phyloP scores from a whole-genome alignment of 2,329 filamentous ascomycete genomes.

The Stachybotrys elegans region DNA sequence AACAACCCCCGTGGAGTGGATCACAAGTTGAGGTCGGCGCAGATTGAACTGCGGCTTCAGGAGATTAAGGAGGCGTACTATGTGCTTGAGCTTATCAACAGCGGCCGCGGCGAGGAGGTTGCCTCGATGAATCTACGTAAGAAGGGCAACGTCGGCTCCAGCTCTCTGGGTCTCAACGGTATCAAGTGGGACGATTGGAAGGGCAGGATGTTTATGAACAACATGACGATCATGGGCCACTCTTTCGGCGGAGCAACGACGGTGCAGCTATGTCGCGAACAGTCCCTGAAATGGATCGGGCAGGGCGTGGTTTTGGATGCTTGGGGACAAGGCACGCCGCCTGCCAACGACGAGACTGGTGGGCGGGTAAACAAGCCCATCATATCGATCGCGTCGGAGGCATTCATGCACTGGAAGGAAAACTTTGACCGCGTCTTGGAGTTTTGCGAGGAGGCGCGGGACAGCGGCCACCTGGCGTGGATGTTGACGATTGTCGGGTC shows the following conservation, averaged over 20 bases:
- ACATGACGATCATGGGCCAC: slow-evolving; percentile 60
- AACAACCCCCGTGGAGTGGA: slow-evolving; percentile 57
- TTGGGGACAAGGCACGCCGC: slow-evolving; percentile 51
- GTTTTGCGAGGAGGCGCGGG: slow-evolving; percentile 51
- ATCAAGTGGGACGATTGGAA: slow-evolving; percentile 53
- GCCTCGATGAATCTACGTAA: slow-evolving; percentile 47
- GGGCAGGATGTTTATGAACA: slow-evolving; percentile 46
- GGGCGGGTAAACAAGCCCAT: slow-evolving; percentile 47
- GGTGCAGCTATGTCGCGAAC: slow-evolving; percentile 52
- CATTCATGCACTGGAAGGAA: slow-evolving; percentile 64
- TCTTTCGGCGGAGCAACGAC: slow-evolving; percentile 63
- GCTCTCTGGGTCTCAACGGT: slow-evolving; percentile 52
- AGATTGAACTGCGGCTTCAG: slow-evolving; percentile 57
- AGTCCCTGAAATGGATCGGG: slow-evolving; percentile 49
- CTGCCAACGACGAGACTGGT: slow-evolving; percentile 34
- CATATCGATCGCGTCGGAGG: slow-evolving; percentile 61
- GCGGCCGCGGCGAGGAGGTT: slow-evolving; percentile 47
- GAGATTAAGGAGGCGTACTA: slow-evolving; percentile 61
- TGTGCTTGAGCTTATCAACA: slow-evolving; percentile 49
- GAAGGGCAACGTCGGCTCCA: slow-evolving; percentile 54
- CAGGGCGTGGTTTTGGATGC: slow-evolving; percentile 64
- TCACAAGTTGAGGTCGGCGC: slow-evolving; percentile 51
- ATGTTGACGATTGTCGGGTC: slow-evolving; percentile 52
- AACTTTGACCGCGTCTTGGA: slow-evolving; percentile 56
- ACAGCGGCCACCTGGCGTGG: slow-evolving; percentile 40